Percentiles rank a stretch among this genome's conserved stretches.
These are phyloP conservation scores for Wilcoxina mikolae DNA, from an alignment of 495 filamentous ascomycete species.

Conservation along the genomic window DNA sequence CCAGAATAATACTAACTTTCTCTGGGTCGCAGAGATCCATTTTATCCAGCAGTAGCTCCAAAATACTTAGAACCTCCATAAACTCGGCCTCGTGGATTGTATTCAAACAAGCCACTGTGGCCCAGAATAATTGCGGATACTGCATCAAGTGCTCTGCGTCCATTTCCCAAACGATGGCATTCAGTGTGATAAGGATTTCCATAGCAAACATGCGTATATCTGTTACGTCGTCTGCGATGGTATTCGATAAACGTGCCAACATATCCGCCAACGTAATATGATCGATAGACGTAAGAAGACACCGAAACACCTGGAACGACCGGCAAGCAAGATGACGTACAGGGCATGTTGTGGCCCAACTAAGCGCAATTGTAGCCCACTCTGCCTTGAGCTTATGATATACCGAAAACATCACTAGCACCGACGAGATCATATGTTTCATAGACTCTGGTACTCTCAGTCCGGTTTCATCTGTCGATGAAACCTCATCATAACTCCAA, in stretches of 20 bases:
- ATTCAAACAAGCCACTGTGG: constrained; percentile 84
- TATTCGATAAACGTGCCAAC: constrained; percentile 85
- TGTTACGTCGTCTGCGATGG: constrained; percentile 78
- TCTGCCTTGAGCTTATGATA: constrained; percentile 79
- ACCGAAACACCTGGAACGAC: constrained; percentile 94
- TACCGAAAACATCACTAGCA: constrained; percentile 70
- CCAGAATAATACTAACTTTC: constrained; percentile 53
- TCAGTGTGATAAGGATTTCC: constrained; percentile 89
- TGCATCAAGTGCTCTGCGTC: constrained; percentile 63
- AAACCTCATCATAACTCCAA: constrained; percentile 89
- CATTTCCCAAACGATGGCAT: constrained; percentile 72
- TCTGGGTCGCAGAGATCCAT: constrained; percentile 60
- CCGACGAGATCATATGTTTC: constrained; percentile 62
- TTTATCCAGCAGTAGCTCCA: constrained; percentile 73
- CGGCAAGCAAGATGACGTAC: constrained; percentile 92
- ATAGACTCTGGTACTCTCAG: constrained; percentile 76
- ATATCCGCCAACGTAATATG: constrained; percentile 90
- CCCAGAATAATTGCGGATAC: constrained; percentile 94
- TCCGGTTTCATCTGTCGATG: constrained; percentile 53
- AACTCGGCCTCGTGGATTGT: constrained; percentile 94
- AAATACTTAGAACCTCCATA: constrained; percentile 74
- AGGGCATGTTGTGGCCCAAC: constrained; percentile 92
- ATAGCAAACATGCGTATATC: constrained; percentile 94
- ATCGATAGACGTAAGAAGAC: constrained; percentile 76
- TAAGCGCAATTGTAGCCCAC: constrained; percentile 77